Evolutionary conservation across 176 grass and related monocot species (phyloP).

Genomic region (Tillandsia leiboldiana): DNA sequence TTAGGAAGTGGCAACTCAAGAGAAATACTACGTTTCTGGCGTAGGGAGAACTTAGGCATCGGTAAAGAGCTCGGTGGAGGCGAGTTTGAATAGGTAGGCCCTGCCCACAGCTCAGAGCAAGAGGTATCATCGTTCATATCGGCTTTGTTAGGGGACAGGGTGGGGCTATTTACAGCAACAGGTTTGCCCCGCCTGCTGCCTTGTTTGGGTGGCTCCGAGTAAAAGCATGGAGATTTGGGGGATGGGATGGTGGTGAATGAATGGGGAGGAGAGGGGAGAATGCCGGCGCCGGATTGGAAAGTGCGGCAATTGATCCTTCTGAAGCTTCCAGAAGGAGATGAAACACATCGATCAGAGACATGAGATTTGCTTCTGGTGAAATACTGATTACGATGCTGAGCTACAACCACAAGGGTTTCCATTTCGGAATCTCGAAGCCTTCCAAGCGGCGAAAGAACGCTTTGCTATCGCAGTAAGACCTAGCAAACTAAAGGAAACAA

Average conservation of each 20-base stretch:
- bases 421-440: slow-evolving; percentile 17
- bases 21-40: slow-evolving; percentile 65
- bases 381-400: slow-evolving; percentile 53
- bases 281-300: slow-evolving; percentile 40
- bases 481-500: slow-evolving; percentile 5
- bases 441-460: not conserved
- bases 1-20: slow-evolving; percentile 44
- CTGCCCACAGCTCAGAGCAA: slow-evolving; percentile 69
- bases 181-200: slow-evolving; percentile 53
- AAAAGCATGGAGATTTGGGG: slow-evolving; percentile 31
- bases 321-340: slow-evolving; percentile 30
- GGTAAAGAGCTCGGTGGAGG: slow-evolving; percentile 83
- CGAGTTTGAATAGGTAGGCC: slow-evolving; percentile 75
- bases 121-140: slow-evolving; percentile 19
- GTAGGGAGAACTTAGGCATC: slow-evolving; percentile 79
- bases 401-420: slow-evolving; percentile 51
- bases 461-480: slow-evolving; percentile 16
- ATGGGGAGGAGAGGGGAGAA: slow-evolving; percentile 28
- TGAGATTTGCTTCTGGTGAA: slow-evolving; percentile 30
- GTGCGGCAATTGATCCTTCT: slow-evolving; percentile 49
- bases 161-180: slow-evolving; percentile 42
- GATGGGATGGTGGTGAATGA: slow-evolving; percentile 11
- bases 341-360: slow-evolving; percentile 23
- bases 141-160: slow-evolving; percentile 28
- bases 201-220: slow-evolving; percentile 19